phyloP scores from a whole-genome alignment of 169 alveolate species.

The Plasmodium ovale region DNA sequence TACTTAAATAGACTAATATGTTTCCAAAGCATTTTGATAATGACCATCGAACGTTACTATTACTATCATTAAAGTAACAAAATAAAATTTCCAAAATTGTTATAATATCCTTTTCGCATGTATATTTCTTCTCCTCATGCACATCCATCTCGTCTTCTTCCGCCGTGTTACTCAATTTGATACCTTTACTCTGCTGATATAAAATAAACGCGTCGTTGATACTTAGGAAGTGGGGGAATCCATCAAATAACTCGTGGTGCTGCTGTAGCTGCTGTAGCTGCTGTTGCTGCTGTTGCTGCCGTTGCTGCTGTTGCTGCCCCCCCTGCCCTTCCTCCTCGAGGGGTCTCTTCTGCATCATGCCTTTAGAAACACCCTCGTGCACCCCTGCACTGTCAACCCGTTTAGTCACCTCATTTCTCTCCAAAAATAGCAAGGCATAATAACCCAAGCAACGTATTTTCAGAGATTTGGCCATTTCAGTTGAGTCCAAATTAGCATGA shows the following conservation, averaged over 20 bases:
- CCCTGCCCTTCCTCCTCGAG: background rate
- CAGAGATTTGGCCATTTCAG: conserved; percentile 32
- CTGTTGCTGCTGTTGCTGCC: background rate
- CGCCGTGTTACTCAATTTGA: background rate
- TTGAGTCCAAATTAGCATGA: conserved; percentile 29
- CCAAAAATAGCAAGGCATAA: conserved; percentile 50
- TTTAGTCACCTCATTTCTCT: background rate
- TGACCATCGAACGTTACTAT: conserved; percentile 56
- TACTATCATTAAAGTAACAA: conserved; percentile 57
- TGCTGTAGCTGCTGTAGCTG: background rate
- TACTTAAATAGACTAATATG: conserved; percentile 30
- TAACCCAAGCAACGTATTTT: conserved; percentile 57
- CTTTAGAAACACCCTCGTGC: too few species aligned
- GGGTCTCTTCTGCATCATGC: background rate
- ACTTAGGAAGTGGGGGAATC: conserved; percentile 33
- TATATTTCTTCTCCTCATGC: conserved; percentile 12
- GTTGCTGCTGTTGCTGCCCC: background rate
- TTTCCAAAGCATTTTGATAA: conserved; percentile 66
- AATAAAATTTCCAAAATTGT: conserved; percentile 24
- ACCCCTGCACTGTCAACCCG: background rate
- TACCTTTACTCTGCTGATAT: conserved; percentile 14
- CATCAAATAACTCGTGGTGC: conserved; percentile 19
- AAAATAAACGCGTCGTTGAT: conserved; percentile 48
- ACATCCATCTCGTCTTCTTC: background rate
- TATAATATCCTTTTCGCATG: conserved; percentile 45